phyloP scores from a whole-genome alignment of 495 filamentous ascomycete species.

The Hypoxylon fuscum region DNA sequence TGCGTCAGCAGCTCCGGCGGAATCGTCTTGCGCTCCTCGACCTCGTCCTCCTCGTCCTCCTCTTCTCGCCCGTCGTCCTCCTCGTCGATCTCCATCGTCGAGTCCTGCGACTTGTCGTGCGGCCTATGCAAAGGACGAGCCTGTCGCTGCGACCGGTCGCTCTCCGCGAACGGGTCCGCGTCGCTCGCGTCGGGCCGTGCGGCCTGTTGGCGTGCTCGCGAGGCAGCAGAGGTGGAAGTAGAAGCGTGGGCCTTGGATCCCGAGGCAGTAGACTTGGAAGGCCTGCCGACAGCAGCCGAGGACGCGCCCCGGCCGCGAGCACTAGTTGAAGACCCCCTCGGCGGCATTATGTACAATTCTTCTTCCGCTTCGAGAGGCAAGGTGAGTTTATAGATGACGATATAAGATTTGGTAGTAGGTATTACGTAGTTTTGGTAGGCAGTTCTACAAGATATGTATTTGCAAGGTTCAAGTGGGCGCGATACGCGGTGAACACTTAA shows the following conservation, averaged over 20 bases:
- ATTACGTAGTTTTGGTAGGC: not conserved
- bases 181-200: constrained; percentile 23
- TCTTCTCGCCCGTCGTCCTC: constrained; percentile 27
- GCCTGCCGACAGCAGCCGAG: constrained; percentile 13
- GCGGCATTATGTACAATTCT: constrained; percentile 27
- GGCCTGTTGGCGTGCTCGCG: constrained; percentile 14
- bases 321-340: constrained; percentile 25
- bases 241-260: constrained; percentile 12
- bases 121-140: no score
- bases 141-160: constrained; percentile 12
- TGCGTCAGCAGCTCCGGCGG: constrained; percentile 77
- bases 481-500: not conserved
- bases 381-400: not conserved
- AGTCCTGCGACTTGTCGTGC: not conserved
- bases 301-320: constrained; percentile 23
- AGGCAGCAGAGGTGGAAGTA: constrained; percentile 11
- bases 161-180: constrained; percentile 37
- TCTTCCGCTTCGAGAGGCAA: not conserved
- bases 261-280: constrained; percentile 6
- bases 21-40: constrained; percentile 59
- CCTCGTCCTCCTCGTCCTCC: constrained; percentile 45
- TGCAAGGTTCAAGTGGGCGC: not conserved
- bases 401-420: not conserved
- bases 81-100: constrained; percentile 38
- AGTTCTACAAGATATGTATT: no score